Evolutionary conservation across 1,284 basidiomycete genomes (phyloP).

Genomic region (Tylopilus sp.): DNA sequence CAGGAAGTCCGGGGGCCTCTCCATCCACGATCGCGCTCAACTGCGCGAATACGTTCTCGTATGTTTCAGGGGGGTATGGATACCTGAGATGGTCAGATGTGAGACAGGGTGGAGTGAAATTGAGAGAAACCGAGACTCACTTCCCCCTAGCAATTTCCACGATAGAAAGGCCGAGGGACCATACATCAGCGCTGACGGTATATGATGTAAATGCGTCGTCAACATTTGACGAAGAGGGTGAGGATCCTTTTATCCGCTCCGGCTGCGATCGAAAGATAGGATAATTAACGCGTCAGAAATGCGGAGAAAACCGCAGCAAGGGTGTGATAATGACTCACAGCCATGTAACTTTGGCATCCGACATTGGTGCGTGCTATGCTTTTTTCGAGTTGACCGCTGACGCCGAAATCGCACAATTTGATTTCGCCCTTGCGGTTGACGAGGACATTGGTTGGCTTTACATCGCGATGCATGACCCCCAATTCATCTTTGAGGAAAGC

Average conservation of each 20-base stretch:
- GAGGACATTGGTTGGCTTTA: conserved; percentile 98
- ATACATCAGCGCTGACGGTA: conserved; percentile 97
- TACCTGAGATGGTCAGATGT: conserved; percentile 56
- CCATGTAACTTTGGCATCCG: conserved; percentile 99
- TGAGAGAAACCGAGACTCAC: conserved; percentile 19
- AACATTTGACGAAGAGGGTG: conserved; percentile 53
- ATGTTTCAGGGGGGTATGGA: conserved; percentile 99
- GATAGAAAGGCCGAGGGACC: conserved; percentile 97
- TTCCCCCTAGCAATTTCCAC: conserved; percentile 92
- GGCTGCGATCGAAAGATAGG: conserved; percentile 62
- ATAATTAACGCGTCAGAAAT: conserved; percentile 4
- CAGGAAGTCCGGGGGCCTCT: conserved; percentile 88
- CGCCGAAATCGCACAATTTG: conserved; percentile 98
- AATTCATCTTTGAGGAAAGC: conserved; percentile 97
- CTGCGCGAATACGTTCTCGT: conserved; percentile 97
- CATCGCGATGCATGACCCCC: conserved; percentile 97
- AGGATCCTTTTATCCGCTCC: conserved; percentile 96
- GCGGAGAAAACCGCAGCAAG: conserved; percentile 4
- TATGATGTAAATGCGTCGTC: conserved; percentile 71
- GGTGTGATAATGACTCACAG: conserved; percentile 65
- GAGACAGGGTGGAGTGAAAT: conserved; percentile 2
- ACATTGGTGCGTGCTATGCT: conserved; percentile 98
- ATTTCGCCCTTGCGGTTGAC: conserved; percentile 91
- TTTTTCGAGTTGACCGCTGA: conserved; percentile 97
- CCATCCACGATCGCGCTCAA: conserved; percentile 97